Percentiles rank a stretch among this genome's conserved stretches.
Evolutionary conservation across 306 rosid genomes (phyloP).

Genomic region (Geum urbanum): DNA sequence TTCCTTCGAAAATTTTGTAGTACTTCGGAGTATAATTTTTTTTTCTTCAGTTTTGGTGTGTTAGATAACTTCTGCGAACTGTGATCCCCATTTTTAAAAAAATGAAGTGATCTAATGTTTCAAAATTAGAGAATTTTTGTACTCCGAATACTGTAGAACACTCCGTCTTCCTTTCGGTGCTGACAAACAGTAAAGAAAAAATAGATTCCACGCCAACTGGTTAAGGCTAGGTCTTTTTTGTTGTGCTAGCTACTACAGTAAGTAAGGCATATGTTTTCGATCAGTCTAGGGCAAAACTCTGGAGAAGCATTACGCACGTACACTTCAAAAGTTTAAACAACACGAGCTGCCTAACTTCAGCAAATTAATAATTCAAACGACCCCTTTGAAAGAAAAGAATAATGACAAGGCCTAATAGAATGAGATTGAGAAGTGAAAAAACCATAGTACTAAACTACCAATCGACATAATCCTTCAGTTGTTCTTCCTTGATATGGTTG

Average conservation of each 20-base stretch:
- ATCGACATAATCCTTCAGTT: not conserved
- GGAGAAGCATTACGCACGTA: not conserved
- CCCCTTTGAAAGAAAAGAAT: too few species aligned
- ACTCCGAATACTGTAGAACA: too few species aligned
- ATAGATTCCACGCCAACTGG: not conserved
- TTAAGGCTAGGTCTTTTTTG: not conserved
- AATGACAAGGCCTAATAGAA: not conserved
- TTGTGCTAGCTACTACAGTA: not conserved
- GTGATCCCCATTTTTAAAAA: too few species aligned
- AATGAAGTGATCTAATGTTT: too few species aligned
- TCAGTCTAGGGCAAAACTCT: not conserved
- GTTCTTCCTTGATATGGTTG: not conserved
- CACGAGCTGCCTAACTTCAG: not conserved
- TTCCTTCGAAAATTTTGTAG: too few species aligned
- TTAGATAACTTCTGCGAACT: too few species aligned
- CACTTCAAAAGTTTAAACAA: not conserved
- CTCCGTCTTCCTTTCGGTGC: conserved; percentile 14
- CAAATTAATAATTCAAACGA: not conserved
- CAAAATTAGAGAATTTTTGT: too few species aligned
- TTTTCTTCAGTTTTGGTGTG: too few species aligned
- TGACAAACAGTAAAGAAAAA: not conserved
- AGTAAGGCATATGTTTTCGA: not conserved
- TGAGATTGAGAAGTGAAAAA: not conserved
- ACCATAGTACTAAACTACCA: too few species aligned
- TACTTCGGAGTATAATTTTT: too few species aligned